Percentiles rank a stretch among this genome's conserved stretches.
Evolutionary conservation across 2,329 filamentous ascomycete species (phyloP).

Genomic region (Knoxdaviesia proteae): DNA sequence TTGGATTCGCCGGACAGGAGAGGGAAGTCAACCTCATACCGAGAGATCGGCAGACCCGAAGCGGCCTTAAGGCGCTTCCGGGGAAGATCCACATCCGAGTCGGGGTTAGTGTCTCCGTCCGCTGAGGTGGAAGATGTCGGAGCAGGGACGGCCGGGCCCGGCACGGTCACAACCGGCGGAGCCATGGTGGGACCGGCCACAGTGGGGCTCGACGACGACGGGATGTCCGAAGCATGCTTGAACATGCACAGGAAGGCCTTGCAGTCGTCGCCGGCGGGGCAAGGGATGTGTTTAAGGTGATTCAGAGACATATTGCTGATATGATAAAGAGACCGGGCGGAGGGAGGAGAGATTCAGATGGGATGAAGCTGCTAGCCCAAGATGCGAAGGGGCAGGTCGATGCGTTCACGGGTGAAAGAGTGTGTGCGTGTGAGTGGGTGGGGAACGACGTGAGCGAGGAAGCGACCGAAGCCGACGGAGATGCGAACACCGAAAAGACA

Average conservation of each 20-base stretch:
- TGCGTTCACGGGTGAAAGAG: too few species aligned
- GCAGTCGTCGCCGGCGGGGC: conserved; percentile 25
- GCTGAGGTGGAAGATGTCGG: too few species aligned
- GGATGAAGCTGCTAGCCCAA: not conserved
- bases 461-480: too few species aligned
- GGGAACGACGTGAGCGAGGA: too few species aligned
- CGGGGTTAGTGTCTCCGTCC: not conserved
- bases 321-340: not conserved
- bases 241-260: conserved; percentile 30
- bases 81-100: not conserved
- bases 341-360: not conserved
- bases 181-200: too few species aligned
- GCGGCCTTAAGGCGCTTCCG: conserved; percentile 11
- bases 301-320: conserved; percentile 5
- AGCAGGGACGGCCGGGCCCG: too few species aligned
- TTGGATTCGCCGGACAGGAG: not conserved
- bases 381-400: too few species aligned
- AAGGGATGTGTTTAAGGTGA: conserved; percentile 25
- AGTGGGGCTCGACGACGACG: too few species aligned
- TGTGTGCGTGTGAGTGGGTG: too few species aligned
- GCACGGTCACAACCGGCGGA: too few species aligned
- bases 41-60: not conserved
- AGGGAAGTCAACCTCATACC: not conserved
- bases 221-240: conserved; percentile 13
- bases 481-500: too few species aligned